Conservation (phyloP, 2,329 filamentous ascomycete genomes). For the Diaporthe vaccinii region DNA sequence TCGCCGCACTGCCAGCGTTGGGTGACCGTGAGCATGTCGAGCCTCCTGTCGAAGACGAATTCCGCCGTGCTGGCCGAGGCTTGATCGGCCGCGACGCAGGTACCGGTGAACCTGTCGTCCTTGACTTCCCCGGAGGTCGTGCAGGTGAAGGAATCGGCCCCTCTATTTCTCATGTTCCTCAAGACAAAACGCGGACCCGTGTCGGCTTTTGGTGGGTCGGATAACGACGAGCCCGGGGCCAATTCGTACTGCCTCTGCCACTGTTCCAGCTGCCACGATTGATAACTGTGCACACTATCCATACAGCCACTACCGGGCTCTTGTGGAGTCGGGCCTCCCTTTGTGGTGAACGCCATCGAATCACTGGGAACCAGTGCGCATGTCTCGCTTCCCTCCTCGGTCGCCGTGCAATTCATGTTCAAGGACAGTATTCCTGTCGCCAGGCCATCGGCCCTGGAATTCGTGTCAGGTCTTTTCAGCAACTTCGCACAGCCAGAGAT, state of each 20-base stretch:
- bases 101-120: neutral
- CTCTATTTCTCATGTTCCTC: neutral
- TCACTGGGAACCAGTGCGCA: neutral
- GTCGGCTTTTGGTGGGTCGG: slow-evolving; percentile 14
- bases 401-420: neutral
- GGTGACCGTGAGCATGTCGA: slow-evolving; percentile 19
- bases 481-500: neutral
- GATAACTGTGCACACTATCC: neutral
- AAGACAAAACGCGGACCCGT: slow-evolving; percentile 1
- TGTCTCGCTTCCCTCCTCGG: neutral
- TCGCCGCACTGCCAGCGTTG: neutral
- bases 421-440: neutral
- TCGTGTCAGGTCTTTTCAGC: neutral
- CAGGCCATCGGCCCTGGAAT: neutral
- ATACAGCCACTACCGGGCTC: neutral
- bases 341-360: neutral
- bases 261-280: slow-evolving; percentile 7
- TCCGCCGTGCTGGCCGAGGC: neutral
- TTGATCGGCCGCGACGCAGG: neutral
- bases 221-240: neutral
- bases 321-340: slow-evolving; percentile 5
- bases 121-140: neutral
- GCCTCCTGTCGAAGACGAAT: slow-evolving; percentile 7
- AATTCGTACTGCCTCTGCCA: slow-evolving; percentile 19
- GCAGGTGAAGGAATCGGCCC: neutral